Conservation (phyloP, 495 filamentous ascomycete species). For the Hypoxylon intermedium region DNA sequence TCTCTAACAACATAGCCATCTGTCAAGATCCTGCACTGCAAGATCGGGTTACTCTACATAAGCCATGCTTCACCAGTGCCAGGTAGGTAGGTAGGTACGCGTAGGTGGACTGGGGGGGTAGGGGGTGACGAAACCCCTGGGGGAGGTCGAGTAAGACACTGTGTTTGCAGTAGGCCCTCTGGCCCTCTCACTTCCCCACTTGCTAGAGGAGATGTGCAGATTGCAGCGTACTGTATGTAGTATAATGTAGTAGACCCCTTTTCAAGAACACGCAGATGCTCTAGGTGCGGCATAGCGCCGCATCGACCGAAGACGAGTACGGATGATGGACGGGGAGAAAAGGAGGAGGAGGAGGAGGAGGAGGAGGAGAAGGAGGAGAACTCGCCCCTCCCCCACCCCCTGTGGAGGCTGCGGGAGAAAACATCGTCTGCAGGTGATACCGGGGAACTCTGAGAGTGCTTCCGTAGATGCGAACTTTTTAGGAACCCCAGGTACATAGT, state of each 20-base stretch:
- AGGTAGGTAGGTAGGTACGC: not conserved
- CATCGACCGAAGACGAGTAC: conserved; percentile 11
- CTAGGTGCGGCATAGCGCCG: conserved; percentile 20
- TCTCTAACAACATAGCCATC: conserved; percentile 23
- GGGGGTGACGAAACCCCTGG: too few relatives aligned
- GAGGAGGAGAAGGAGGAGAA: conserved; percentile 4
- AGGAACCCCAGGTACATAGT: not conserved
- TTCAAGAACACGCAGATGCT: not conserved
- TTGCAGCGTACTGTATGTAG: conserved; percentile 1
- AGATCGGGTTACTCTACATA: conserved; percentile 46
- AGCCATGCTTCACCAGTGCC: conserved; percentile 18
- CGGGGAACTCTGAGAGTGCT: conserved; percentile 25
- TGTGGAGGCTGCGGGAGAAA: conserved; percentile 21
- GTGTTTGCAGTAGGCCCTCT: conserved; percentile 20
- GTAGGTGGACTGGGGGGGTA: not conserved
- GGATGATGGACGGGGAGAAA: conserved; percentile 6
- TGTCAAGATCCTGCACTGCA: conserved; percentile 43
- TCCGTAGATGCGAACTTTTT: conserved; percentile 23
- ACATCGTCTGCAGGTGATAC: conserved; percentile 25
- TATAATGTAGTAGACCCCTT: conserved; percentile 5
- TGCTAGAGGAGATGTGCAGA: conserved; percentile 10
- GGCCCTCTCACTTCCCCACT: not conserved
- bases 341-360: not conserved
- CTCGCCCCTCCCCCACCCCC: conserved; percentile 29
- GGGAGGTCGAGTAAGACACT: conserved; percentile 15